These are phyloP conservation scores for Pyropia haitanensis DNA, from an alignment of 23 red algal species.

Conservation along the genomic window DNA sequence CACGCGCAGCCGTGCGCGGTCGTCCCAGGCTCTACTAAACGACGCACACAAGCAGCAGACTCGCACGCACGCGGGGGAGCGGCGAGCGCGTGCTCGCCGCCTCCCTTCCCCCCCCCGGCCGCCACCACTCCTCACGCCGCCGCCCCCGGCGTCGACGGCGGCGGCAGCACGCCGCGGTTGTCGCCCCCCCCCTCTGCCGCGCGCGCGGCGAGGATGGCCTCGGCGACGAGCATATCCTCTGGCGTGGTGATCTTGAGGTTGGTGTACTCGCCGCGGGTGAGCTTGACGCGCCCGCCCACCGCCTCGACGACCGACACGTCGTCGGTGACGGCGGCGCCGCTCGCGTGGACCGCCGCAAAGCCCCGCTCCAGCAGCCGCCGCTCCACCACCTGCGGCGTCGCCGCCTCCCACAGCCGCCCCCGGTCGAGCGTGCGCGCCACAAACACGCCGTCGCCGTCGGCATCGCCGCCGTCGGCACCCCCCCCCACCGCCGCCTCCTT, in stretches of 20 bases:
- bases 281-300: constrained; percentile 71
- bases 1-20: no score
- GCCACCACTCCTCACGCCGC: no score
- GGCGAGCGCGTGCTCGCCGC: no score
- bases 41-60: no score
- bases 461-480: no score
- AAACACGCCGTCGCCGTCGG: constrained; percentile 58
- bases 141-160: no score
- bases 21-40: no score
- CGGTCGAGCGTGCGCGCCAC: constrained; percentile 78
- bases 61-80: no score
- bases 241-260: constrained; percentile 99
- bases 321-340: constrained; percentile 73
- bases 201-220: constrained; percentile 44
- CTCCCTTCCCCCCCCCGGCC: no score
- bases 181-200: no score
- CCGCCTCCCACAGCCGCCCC: constrained; percentile 89
- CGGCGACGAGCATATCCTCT: constrained; percentile 93
- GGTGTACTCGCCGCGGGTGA: constrained; percentile 90
- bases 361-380: constrained; percentile 48
- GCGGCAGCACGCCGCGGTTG: no score
- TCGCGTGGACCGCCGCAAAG: constrained; percentile 55
- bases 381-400: constrained; percentile 90
- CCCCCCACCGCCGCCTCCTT: constrained; percentile 50
- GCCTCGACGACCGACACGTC: constrained; percentile 89